Evolutionary conservation across 768 basidiomycete species (phyloP).

Genomic region (Auricularia sp.): DNA sequence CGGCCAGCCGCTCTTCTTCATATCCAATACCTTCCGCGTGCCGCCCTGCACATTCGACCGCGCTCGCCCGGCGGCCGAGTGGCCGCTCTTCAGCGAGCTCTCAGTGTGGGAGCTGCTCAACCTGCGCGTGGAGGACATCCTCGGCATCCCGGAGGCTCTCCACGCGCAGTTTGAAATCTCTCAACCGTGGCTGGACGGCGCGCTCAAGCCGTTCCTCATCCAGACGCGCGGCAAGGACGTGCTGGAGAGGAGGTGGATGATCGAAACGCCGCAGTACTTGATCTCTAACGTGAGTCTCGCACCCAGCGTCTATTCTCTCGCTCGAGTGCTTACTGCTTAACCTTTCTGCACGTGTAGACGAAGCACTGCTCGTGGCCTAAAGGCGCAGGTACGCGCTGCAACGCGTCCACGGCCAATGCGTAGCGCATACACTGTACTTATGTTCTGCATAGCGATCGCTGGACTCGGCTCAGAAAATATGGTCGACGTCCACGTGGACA

Average conservation of each 20-base stretch:
- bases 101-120: conserved; percentile 35
- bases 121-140: conserved; percentile 22
- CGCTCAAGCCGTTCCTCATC: conserved; percentile 24
- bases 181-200: conserved; percentile 20
- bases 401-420: not conserved
- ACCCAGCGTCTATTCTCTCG: too few relatives aligned
- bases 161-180: conserved; percentile 26
- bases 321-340: too few relatives aligned
- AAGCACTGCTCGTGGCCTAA: conserved; percentile 43
- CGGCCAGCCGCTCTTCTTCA: conserved; percentile 21
- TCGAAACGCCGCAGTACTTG: conserved; percentile 15
- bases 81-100: conserved; percentile 20
- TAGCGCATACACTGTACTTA: not conserved
- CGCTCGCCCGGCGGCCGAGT: not conserved
- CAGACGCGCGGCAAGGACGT: conserved; percentile 29
- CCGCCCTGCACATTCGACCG: conserved; percentile 16
- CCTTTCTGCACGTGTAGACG: conserved; percentile 10
- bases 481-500: conserved; percentile 27
- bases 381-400: conserved; percentile 24
- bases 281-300: conserved; percentile 10
- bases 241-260: conserved; percentile 15
- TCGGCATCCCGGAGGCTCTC: conserved; percentile 29
- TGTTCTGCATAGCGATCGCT: conserved; percentile 24
- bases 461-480: conserved; percentile 35
- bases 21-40: conserved; percentile 25